A percentile compares a stretch with the other conserved stretches of the same genome.
Evolutionary conservation across 768 basidiomycete genomes (phyloP).

Genomic region (Hygrophoropsis aurantiaca): DNA sequence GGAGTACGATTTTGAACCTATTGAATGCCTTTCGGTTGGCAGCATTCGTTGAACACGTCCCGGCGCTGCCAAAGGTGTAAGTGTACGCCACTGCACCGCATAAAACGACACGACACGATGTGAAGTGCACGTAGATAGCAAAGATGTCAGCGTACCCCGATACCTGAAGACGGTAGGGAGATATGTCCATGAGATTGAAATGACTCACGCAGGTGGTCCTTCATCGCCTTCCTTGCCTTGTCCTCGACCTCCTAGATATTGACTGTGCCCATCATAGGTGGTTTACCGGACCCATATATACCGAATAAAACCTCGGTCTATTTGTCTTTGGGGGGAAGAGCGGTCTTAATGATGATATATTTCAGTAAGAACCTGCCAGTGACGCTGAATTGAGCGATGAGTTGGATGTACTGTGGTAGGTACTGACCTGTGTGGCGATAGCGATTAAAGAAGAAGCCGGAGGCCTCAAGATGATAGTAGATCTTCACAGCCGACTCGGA

Average conservation of each 20-base stretch:
- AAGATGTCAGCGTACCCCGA: neutral
- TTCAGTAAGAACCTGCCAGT: no score
- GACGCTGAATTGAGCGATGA: no score
- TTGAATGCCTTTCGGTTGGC: conserved; percentile 66
- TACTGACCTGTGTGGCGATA: no score
- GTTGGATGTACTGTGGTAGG: no score
- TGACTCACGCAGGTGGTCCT: conserved; percentile 51
- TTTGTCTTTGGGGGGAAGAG: conserved; percentile 16
- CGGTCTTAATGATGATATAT: conserved; percentile 13
- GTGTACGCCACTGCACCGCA: conserved; percentile 56
- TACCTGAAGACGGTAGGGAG: conserved; percentile 34
- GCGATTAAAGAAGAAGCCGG: no score
- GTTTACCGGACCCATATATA: conserved; percentile 17
- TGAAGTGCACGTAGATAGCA: neutral
- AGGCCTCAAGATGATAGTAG: no score
- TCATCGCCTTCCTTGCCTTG: conserved; percentile 63
- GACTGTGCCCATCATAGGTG: conserved; percentile 53
- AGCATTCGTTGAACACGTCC: conserved; percentile 62
- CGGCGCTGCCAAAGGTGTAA: conserved; percentile 80
- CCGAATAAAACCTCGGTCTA: conserved; percentile 24
- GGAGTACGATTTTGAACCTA: conserved; percentile 74
- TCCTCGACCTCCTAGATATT: conserved; percentile 60
- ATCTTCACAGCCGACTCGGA: no score
- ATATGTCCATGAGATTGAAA: neutral
- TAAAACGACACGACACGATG: neutral